Evolutionary conservation across 2,329 filamentous ascomycete genomes (phyloP).

Genomic region (Knoxdaviesia proteae): DNA sequence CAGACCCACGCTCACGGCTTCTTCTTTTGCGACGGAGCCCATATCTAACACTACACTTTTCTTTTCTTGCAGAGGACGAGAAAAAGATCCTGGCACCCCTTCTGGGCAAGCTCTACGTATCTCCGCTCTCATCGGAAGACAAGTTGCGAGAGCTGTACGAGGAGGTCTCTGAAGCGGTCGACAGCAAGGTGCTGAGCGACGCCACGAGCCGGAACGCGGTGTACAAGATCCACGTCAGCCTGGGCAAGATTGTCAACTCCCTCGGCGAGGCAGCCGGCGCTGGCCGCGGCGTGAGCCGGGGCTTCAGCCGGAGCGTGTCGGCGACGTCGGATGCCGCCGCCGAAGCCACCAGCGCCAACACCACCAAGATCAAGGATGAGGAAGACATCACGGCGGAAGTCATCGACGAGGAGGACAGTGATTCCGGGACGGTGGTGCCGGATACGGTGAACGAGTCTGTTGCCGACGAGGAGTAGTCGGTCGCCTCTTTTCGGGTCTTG

Average conservation of each 20-base stretch:
- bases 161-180: slow-evolving; percentile 39
- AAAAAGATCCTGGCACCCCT: slow-evolving; percentile 63
- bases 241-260: slow-evolving; percentile 46
- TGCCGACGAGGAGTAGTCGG: no score
- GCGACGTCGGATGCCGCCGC: not conserved
- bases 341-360: no score
- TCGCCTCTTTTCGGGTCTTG: no score
- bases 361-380: no score
- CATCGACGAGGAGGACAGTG: no score
- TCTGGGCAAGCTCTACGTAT: slow-evolving; percentile 65
- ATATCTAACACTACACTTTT: slow-evolving; percentile 10
- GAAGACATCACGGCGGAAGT: no score
- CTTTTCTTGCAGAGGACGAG: slow-evolving; percentile 45
- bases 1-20: not conserved
- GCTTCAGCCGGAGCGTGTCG: slow-evolving; percentile 21
- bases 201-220: slow-evolving; percentile 41
- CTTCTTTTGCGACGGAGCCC: not conserved
- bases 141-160: slow-evolving; percentile 37
- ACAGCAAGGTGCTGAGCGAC: slow-evolving; percentile 37
- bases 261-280: slow-evolving; percentile 22
- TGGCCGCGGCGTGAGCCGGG: slow-evolving; percentile 10
- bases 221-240: slow-evolving; percentile 45
- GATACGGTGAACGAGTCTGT: no score
- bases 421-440: no score
- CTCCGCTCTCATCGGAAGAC: slow-evolving; percentile 39